Percentiles rank a stretch among this genome's conserved stretches.
Evolutionary conservation across 106 monocot species (phyloP).

Genomic region (Dendrobium nobile): DNA sequence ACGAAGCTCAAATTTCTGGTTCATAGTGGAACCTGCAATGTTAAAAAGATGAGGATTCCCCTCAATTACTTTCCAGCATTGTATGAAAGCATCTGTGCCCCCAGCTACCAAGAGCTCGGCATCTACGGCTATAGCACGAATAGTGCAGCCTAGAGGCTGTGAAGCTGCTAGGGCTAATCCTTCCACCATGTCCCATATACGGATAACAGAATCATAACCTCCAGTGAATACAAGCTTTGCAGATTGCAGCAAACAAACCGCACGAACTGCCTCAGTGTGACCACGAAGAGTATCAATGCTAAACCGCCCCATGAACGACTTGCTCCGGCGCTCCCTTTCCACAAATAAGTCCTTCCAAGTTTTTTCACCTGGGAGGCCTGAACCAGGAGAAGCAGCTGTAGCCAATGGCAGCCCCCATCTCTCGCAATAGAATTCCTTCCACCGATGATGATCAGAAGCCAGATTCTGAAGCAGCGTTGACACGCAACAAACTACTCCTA

Average conservation of each 20-base stretch:
- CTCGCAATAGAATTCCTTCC: conserved; percentile 68
- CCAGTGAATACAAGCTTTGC: conserved; percentile 68
- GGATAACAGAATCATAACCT: conserved; percentile 62
- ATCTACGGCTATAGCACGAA: conserved; percentile 72
- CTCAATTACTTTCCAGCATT: conserved; percentile 59
- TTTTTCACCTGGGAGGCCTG: conserved; percentile 8
- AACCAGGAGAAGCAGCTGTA: background rate
- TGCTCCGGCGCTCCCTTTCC: conserved; percentile 63
- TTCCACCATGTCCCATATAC: conserved; percentile 82
- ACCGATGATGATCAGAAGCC: conserved; percentile 57
- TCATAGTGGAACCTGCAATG: conserved; percentile 18
- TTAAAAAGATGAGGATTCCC: conserved; percentile 48
- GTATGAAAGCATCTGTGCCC: conserved; percentile 65
- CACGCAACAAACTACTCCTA: conserved; percentile 73
- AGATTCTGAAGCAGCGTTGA: conserved; percentile 47
- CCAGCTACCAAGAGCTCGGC: conserved; percentile 43
- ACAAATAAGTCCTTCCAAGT: conserved; percentile 73
- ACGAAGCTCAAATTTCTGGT: conserved; percentile 32
- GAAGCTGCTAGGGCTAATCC: conserved; percentile 55
- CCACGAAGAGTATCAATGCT: conserved; percentile 54
- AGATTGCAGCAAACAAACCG: conserved; percentile 44
- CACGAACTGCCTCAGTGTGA: conserved; percentile 65
- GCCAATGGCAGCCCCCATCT: conserved; percentile 57
- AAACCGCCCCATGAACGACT: conserved; percentile 67
- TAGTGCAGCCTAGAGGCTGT: conserved; percentile 60